A percentile compares a stretch with the other conserved stretches of the same genome.
phyloP scores from a whole-genome alignment of 768 basidiomycete species.

The Rhizopogon rudus region DNA sequence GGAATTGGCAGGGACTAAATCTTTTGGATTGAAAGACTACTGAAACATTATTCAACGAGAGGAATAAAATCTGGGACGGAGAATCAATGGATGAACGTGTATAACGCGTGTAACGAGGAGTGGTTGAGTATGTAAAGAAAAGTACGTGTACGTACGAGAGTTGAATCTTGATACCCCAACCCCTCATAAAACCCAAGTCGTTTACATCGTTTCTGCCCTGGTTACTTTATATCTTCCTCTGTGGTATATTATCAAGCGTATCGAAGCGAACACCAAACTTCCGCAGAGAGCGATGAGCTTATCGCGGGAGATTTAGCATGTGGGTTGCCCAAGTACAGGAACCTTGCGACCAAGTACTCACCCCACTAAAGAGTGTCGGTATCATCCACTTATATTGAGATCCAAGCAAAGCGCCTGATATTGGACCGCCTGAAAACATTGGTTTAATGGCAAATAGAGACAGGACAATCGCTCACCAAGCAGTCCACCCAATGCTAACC shows the following conservation, averaged over 20 bases:
- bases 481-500: conserved; percentile 17
- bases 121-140: no score
- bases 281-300: not conserved
- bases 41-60: no score
- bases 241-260: not conserved
- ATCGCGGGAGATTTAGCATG: not conserved
- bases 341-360: conserved; percentile 8
- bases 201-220: not conserved
- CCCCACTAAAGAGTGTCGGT: conserved; percentile 49
- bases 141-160: no score
- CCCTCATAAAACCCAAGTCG: no score
- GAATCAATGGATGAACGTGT: no score
- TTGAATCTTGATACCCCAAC: no score
- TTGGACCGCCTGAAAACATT: conserved; percentile 46
- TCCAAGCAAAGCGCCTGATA: conserved; percentile 52
- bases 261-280: not conserved
- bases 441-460: conserved; percentile 8
- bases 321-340: not conserved
- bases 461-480: conserved; percentile 7
- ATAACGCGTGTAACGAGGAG: no score
- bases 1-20: no score
- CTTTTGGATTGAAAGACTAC: no score
- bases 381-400: conserved; percentile 52
- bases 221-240: not conserved
- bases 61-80: no score